These are phyloP conservation scores for Megacollybia marginata DNA, from an alignment of 768 basidiomycete species.

Conservation along the genomic window DNA sequence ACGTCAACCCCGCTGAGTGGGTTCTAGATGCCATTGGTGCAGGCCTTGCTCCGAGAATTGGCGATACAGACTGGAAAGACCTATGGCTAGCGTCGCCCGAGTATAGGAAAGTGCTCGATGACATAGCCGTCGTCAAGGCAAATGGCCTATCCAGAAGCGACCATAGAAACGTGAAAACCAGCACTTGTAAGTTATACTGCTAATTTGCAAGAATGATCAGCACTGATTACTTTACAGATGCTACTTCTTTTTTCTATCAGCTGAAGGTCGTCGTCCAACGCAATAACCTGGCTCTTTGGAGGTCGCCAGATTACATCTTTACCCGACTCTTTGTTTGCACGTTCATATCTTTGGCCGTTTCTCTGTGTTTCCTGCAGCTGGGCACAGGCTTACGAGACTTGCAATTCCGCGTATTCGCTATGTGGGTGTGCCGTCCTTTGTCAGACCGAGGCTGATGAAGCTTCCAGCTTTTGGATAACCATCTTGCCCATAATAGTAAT, in stretches of 20 bases:
- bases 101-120: conserved; percentile 27
- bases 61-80: conserved; percentile 80
- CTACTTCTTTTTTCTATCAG: conserved; percentile 72
- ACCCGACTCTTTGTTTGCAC: conserved; percentile 72
- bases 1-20: conserved; percentile 75
- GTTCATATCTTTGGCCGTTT: conserved; percentile 64
- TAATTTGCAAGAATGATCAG: background rate
- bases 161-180: conserved; percentile 30
- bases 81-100: conserved; percentile 77
- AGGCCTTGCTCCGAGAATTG: conserved; percentile 63
- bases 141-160: conserved; percentile 37
- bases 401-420: conserved; percentile 75
- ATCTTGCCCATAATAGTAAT: conserved; percentile 72
- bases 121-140: conserved; percentile 41
- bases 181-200: conserved; percentile 20
- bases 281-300: conserved; percentile 68
- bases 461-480: conserved; percentile 53
- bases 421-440: conserved; percentile 33
- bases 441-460: background rate
- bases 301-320: conserved; percentile 82
- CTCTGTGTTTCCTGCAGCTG: conserved; percentile 74
- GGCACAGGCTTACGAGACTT: conserved; percentile 58
- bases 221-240: conserved; percentile 32
- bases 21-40: conserved; percentile 88
- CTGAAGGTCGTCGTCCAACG: conserved; percentile 58